phyloP scores from a whole-genome alignment of 768 basidiomycete species.

The Dioszegia aurantiaca region DNA sequence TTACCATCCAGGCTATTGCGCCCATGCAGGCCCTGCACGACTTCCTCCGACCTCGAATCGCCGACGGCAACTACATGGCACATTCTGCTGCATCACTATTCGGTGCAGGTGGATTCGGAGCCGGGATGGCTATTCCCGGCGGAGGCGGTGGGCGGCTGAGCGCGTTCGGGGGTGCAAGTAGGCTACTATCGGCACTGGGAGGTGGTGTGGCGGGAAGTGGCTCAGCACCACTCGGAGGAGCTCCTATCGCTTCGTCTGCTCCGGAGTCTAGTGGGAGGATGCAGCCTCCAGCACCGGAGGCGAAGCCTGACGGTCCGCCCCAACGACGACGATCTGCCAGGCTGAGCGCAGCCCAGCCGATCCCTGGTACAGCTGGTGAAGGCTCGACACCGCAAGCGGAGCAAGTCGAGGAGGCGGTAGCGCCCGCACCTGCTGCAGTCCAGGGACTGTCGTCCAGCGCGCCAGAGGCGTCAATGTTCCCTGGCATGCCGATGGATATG shows the following conservation, averaged over 20 bases:
- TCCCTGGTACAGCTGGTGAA: constrained; percentile 16
- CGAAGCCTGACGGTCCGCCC: constrained; percentile 42
- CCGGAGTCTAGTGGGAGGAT: constrained; percentile 23
- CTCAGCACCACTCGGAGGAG: background rate
- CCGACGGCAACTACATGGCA: constrained; percentile 29
- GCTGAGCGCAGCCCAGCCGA: constrained; percentile 63
- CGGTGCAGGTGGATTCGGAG: constrained; percentile 74
- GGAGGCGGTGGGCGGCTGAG: constrained; percentile 35
- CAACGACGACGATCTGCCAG: constrained; percentile 76
- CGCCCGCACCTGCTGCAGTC: constrained; percentile 7
- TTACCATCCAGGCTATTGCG: constrained; percentile 97
- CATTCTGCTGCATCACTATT: constrained; percentile 61
- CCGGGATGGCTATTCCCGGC: constrained; percentile 55
- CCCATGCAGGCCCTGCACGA: constrained; percentile 96
- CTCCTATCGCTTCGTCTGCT: constrained; percentile 43
- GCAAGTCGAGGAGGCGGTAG: constrained; percentile 2
- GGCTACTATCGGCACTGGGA: constrained; percentile 39
- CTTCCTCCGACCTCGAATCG: constrained; percentile 72
- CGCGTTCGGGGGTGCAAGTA: constrained; percentile 15
- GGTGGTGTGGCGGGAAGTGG: constrained; percentile 3
- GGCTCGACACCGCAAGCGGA: constrained; percentile 17
- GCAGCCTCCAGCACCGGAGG: constrained; percentile 50
- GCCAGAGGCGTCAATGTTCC: constrained; percentile 33
- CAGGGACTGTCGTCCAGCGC: constrained; percentile 21
- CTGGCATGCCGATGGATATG: constrained; percentile 41